Conservation (phyloP, 306 rosid genomes). For the Vicia faba region DNA sequence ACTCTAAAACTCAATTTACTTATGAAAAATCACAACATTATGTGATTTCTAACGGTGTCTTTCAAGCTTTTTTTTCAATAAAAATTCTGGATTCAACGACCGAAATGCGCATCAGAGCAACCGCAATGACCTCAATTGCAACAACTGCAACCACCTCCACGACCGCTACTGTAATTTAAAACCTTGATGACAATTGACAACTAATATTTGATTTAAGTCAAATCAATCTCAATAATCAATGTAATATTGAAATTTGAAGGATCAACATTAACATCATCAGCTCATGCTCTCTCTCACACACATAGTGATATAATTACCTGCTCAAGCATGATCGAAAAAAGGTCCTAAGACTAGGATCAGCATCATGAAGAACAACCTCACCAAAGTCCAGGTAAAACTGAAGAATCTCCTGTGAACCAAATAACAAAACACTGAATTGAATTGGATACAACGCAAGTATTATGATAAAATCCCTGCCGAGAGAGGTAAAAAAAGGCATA, state of each 20-base stretch:
- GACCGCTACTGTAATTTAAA: too few relatives aligned
- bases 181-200: too few relatives aligned
- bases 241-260: background rate
- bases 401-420: conserved; percentile 68
- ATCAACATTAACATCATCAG: background rate
- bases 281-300: background rate
- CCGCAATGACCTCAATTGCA: too few relatives aligned
- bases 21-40: too few relatives aligned
- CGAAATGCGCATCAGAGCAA: too few relatives aligned
- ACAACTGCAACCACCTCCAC: too few relatives aligned
- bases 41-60: too few relatives aligned
- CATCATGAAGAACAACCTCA: conserved; percentile 88
- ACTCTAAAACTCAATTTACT: too few relatives aligned
- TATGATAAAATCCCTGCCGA: background rate
- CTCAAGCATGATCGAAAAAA: conserved; percentile 91
- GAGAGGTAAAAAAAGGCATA: conserved; percentile 26
- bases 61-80: too few relatives aligned
- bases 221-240: background rate
- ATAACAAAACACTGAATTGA: conserved; percentile 2
- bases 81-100: too few relatives aligned
- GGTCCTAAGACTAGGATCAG: conserved; percentile 84
- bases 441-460: background rate
- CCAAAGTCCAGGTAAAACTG: conserved; percentile 95
- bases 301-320: conserved; percentile 50
- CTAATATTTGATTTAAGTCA: background rate